Evolutionary conservation across 805 yeast species (phyloP), one percentile per base, ranked within the genome.

Genomic region (Saccharomycopsis guyanensis): DNA sequence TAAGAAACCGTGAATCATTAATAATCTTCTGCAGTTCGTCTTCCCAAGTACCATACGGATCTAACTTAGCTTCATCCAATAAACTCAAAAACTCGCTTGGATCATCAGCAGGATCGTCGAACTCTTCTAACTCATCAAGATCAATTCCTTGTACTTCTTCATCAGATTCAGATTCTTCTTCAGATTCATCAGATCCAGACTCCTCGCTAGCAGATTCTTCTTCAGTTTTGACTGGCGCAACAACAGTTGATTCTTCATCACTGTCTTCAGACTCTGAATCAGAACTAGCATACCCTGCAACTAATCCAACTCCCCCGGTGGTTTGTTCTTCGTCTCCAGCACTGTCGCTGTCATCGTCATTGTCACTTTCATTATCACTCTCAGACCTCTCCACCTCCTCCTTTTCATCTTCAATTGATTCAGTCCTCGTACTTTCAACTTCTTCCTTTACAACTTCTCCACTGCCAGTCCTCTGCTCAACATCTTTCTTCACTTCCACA

Each of bases 21-120:
- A 66, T 59, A 0, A 78, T 52, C 42, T 63, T 64, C 10, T 57
- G 53, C 8, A 69, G 59, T 56, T 75, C 78, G 1, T 58, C 50
- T 4, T 69, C 69, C 82, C 81, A 78, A 0, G 71, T 54, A 1
- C 70, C 62, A 46, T 57, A 71, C 0, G 78, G 76, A 53, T 76
- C 67, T 8, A 72, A 49, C 0, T 57, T 23, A 19, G 55, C 38
- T 7, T 55, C 61, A 3, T 57, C 56, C 7, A 78, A 59, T 33
- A 77, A 53, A 5, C 56, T 49, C 4, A 56, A 45, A 51, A 75
- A 75, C 3, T 29, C 42, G 0, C 38, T 27, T 24, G 35, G 38
- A n/a, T 49, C 48, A 1, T 37, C 43, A 4, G 47, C 59, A 2
- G 56, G 58, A 12, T 54, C 58, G 5, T 53, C 46, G 4, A 38